These are phyloP conservation scores for Dentipellis fragilis DNA, from an alignment of 768 basidiomycete genomes.

Conservation along the genomic window DNA sequence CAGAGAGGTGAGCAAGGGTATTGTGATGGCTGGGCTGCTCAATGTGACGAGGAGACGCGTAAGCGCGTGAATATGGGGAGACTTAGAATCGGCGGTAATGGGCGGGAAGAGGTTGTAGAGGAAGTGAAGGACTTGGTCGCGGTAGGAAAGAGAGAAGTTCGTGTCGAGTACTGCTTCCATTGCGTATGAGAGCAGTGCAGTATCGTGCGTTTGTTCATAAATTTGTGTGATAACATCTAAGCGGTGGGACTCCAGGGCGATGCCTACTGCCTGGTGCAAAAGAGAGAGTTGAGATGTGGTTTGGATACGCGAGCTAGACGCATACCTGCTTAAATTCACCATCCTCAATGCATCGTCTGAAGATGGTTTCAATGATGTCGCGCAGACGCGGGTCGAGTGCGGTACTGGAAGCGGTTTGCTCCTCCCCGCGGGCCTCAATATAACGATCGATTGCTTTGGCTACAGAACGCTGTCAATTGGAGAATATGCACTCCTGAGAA, in stretches of 20 bases:
- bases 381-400: slow-evolving; percentile 76
- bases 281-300: slow-evolving; percentile 3
- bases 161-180: slow-evolving; percentile 90
- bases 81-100: slow-evolving; percentile 59
- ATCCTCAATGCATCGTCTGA: slow-evolving; percentile 75
- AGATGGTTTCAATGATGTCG: slow-evolving; percentile 82
- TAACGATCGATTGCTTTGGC: slow-evolving; percentile 96
- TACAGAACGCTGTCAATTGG: slow-evolving; percentile 20
- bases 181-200: slow-evolving; percentile 75
- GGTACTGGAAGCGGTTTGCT: slow-evolving; percentile 34
- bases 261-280: slow-evolving; percentile 78
- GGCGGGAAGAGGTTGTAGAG: slow-evolving; percentile 81
- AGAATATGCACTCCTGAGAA: background rate
- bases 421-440: slow-evolving; percentile 57
- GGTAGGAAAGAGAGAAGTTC: slow-evolving; percentile 78
- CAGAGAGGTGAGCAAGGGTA: slow-evolving; percentile 62
- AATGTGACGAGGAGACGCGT: slow-evolving; percentile 87
- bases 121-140: slow-evolving; percentile 71
- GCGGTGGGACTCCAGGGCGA: slow-evolving; percentile 86
- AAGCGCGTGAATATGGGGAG: slow-evolving; percentile 68
- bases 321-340: slow-evolving; percentile 85
- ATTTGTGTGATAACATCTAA: slow-evolving; percentile 79
- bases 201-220: slow-evolving; percentile 65
- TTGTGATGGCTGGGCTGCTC: slow-evolving; percentile 69
- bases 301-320: background rate